These are phyloP conservation scores for Huiozyma naganishii DNA, from an alignment of 805 yeast species.

Conservation along the genomic window DNA sequence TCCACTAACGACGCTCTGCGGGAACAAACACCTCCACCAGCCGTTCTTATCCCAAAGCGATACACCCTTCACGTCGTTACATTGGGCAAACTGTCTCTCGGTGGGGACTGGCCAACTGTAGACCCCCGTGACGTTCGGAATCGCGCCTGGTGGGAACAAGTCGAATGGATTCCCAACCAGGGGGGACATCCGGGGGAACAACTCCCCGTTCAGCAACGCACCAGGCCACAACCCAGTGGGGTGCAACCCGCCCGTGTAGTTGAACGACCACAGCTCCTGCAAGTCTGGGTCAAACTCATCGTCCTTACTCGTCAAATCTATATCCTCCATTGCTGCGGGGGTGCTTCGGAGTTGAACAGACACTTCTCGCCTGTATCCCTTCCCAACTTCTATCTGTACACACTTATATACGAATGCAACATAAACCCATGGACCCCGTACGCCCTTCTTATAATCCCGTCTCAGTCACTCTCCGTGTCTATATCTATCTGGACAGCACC, in stretches of 20 bases:
- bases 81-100: conserved; percentile 45
- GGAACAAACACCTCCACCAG: conserved; percentile 85
- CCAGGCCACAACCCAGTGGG: not conserved
- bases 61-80: conserved; percentile 54
- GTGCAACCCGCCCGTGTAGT: not conserved
- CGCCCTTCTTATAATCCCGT: no score
- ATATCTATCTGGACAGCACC: no score
- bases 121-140: conserved; percentile 29
- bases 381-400: no score
- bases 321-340: not conserved
- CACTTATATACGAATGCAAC: not conserved
- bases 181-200: no score
- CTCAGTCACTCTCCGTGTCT: no score
- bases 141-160: conserved; percentile 1
- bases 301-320: not conserved
- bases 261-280: not conserved
- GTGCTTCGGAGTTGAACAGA: not conserved
- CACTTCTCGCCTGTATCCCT: no score
- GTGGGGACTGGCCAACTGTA: conserved; percentile 49
- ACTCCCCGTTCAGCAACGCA: no score
- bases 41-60: conserved; percentile 80
- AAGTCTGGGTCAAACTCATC: not conserved
- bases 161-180: not conserved
- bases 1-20: conserved; percentile 33
- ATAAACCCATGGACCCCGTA: no score